phyloP scores from a whole-genome alignment of 805 yeast genomes.

The Suhomyces canberraensis region DNA sequence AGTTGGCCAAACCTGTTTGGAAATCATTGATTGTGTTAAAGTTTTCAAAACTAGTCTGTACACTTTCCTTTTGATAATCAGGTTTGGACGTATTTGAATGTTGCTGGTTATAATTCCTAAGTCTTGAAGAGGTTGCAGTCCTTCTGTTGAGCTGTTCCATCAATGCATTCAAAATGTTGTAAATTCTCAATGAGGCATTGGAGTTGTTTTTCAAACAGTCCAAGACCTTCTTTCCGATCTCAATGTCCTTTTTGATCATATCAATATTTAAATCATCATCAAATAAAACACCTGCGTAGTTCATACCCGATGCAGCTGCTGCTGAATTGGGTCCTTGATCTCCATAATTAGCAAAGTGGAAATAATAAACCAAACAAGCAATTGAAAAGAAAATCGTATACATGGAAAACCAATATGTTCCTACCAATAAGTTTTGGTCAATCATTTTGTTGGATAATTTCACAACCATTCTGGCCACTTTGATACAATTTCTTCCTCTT shows the following conservation, averaged over 20 bases:
- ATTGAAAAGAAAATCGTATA: constrained; percentile 87
- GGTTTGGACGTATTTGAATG: not conserved
- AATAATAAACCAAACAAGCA: constrained; percentile 80
- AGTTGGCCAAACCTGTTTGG: not conserved
- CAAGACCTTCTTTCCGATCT: constrained; percentile 72
- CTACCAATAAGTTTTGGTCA: constrained; percentile 64
- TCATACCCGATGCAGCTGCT: constrained; percentile 26
- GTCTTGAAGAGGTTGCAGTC: constrained; percentile 49
- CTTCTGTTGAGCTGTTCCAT: constrained; percentile 75
- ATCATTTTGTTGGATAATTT: constrained; percentile 79
- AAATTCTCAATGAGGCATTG: constrained; percentile 76
- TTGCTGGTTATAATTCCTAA: constrained; percentile 5
- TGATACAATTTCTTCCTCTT: constrained; percentile 79
- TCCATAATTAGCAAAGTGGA: constrained; percentile 47
- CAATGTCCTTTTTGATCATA: constrained; percentile 69
- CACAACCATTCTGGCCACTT: constrained; percentile 79
- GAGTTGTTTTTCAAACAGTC: constrained; percentile 69
- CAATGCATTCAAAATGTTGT: constrained; percentile 71
- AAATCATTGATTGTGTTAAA: constrained; percentile 27
- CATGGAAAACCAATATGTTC: constrained; percentile 89
- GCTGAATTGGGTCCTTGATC: not conserved
- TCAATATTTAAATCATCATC: constrained; percentile 47
- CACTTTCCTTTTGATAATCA: constrained; percentile 16
- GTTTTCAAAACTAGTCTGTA: constrained; percentile 23
- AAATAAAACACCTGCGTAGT: constrained; percentile 43